These are phyloP conservation scores for Collybia nuda DNA, from an alignment of 768 basidiomycete species.

Conservation along the genomic window DNA sequence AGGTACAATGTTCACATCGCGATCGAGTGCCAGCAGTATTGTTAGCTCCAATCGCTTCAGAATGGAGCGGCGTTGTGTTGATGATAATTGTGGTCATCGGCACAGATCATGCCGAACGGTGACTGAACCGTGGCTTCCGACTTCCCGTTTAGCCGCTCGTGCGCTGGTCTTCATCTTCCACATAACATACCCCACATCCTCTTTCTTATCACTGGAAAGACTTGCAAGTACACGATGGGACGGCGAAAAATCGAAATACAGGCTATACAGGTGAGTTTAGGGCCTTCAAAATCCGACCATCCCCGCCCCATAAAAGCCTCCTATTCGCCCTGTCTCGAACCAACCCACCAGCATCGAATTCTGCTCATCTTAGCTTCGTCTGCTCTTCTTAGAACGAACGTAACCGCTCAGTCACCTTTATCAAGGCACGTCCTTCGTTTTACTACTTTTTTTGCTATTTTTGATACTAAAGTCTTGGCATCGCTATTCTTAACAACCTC, in stretches of 20 bases:
- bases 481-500: neutral
- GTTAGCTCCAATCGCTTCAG: too few relatives aligned
- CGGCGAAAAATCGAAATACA: slow-evolving; percentile 15
- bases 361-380: neutral
- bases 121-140: too few relatives aligned
- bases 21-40: too few relatives aligned
- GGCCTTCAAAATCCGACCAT: neutral
- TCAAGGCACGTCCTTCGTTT: slow-evolving; percentile 6
- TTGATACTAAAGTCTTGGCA: slow-evolving; percentile 4
- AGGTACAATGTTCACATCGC: too few relatives aligned
- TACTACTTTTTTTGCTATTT: neutral
- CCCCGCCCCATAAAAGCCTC: neutral
- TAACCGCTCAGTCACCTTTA: slow-evolving; percentile 13
- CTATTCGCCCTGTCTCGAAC: neutral
- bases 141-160: too few relatives aligned
- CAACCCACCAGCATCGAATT: neutral
- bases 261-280: slow-evolving; percentile 10
- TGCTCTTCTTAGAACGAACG: slow-evolving; percentile 11
- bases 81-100: too few relatives aligned
- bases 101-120: too few relatives aligned
- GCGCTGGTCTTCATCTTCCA: too few relatives aligned
- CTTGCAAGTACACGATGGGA: slow-evolving; percentile 6
- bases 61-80: too few relatives aligned
- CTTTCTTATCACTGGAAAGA: too few relatives aligned
- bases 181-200: too few relatives aligned